These are phyloP conservation scores for Xylaria sp. DNA, from an alignment of 2,329 filamentous ascomycete species.

Conservation along the genomic window DNA sequence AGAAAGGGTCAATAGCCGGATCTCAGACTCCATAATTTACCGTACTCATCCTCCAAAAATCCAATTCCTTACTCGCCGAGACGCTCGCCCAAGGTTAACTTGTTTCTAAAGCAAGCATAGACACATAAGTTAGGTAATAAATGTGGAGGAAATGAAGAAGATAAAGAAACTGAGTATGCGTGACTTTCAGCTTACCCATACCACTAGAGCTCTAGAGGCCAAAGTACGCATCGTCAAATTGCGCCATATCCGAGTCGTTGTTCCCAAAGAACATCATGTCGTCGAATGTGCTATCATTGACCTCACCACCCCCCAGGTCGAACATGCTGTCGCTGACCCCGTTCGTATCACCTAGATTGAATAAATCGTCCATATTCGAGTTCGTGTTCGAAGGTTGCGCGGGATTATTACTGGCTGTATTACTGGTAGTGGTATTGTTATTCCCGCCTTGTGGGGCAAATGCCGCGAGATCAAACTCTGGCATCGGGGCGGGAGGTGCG, in stretches of 20 bases:
- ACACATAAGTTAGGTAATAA: not conserved
- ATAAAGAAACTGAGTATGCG: not conserved
- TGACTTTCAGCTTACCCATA: not conserved
- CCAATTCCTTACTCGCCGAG: not conserved
- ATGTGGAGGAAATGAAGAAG: not conserved
- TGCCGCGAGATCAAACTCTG: constrained; percentile 58
- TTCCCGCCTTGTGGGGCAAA: constrained; percentile 51
- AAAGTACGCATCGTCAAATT: constrained; percentile 62
- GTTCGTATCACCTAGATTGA: constrained; percentile 54
- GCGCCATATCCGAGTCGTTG: constrained; percentile 57
- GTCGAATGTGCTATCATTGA: constrained; percentile 59
- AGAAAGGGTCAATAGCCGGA: not conserved
- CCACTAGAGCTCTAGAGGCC: constrained; percentile 44
- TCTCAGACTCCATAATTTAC: not conserved
- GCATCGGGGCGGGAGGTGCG: constrained; percentile 50
- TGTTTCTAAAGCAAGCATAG: not conserved
- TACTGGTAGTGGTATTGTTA: constrained; percentile 16
- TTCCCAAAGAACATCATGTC: constrained; percentile 59
- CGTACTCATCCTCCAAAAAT: not conserved
- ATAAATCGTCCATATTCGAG: constrained; percentile 58
- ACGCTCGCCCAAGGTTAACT: not conserved
- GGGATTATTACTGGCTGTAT: constrained; percentile 28
- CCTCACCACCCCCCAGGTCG: constrained; percentile 52
- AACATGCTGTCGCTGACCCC: constrained; percentile 52
- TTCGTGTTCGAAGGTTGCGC: constrained; percentile 17